Conservation (phyloP, 495 filamentous ascomycete species). For the Evernia prunastri region DNA sequence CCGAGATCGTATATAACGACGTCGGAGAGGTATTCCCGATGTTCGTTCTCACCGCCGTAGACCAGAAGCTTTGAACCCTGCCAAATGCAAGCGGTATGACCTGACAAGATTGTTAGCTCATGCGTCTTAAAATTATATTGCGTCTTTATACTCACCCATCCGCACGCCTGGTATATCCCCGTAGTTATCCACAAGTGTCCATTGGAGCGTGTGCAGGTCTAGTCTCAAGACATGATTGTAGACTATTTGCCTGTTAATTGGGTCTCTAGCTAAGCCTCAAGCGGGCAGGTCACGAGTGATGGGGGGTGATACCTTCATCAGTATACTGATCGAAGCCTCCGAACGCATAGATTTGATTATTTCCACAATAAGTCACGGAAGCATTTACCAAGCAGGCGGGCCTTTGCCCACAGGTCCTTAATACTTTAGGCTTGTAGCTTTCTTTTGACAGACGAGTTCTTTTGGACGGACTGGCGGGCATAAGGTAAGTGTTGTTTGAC, state of each 20-base stretch:
- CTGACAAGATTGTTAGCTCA: conserved; percentile 39
- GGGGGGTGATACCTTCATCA: conserved; percentile 61
- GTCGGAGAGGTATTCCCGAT: conserved; percentile 89
- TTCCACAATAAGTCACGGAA: conserved; percentile 92
- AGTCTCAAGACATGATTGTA: conserved; percentile 95
- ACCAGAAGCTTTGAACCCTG: conserved; percentile 89
- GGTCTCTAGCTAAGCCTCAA: conserved; percentile 19
- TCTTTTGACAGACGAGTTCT: conserved; percentile 56
- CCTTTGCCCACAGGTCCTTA: conserved; percentile 73
- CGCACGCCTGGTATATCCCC: conserved; percentile 96
- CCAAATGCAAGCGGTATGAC: conserved; percentile 93
- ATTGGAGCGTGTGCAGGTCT: conserved; percentile 78
- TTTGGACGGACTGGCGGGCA: conserved; percentile 68
- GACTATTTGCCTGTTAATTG: conserved; percentile 44
- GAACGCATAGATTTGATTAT: conserved; percentile 95
- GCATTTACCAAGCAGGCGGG: conserved; percentile 96
- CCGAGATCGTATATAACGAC: conserved; percentile 92
- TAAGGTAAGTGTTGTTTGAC: conserved; percentile 71
- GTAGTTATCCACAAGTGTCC: conserved; percentile 96
- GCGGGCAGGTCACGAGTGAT: conserved; percentile 2
- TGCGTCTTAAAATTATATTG: neutral
- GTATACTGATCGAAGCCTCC: conserved; percentile 99
- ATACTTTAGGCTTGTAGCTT: conserved; percentile 73
- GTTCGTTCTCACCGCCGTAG: conserved; percentile 96
- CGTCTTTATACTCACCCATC: conserved; percentile 63